Base-by-base conservation (phyloP, 495 filamentous ascomycete species). In the Bombardia bombarda region DNA sequence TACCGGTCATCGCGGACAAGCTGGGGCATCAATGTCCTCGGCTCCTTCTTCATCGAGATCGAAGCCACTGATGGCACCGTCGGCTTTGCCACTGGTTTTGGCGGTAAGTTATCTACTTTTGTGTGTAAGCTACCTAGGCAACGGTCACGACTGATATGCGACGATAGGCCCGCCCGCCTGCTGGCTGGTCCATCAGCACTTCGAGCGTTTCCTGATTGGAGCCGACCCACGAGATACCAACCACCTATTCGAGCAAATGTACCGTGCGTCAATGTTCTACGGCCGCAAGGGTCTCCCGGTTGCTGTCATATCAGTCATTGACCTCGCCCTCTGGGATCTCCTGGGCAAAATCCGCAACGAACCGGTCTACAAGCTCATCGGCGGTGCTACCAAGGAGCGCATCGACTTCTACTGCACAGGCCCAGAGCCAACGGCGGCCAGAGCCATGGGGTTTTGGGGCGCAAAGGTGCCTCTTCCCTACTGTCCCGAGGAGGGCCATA, bases 11-110 rank as follows among this genome's bases (percentile, higher is more conserved):
- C 88, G 25, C 71, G 89, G 41, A 94, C 88, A 30, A 90, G 83
- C 52, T 95, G 88, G 87, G 89, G 89, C 20, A 95, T 95, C 72
- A 95, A 95, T 51, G 89, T 95, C 7, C 63, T 95, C 45, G 89
- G 89, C 16, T 94, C 88, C 2, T 93, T 95, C 70, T 90, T 85
- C 48, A 77, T 95, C n/a, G 87, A 95, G 59, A 80, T 95, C 33
- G 87, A 90, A 54, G 84, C 84, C 8, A 84, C 77, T 3, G 86
- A 95, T 73, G 88, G 89, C 24, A 88, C 84, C 16, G 87, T 87
- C 49, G 89, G 89, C 10, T 92, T 95, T 51, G 89, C 89, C 0
- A 95, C 89, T 13, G 89, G 89, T 16, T 95, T 95, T 61, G 89
- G 89, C 51, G 89, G 87, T 57, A 64, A 28, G 68, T 38, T n/a